Conservation (phyloP, 805 yeast species). For the Naumovozyma baii region DNA sequence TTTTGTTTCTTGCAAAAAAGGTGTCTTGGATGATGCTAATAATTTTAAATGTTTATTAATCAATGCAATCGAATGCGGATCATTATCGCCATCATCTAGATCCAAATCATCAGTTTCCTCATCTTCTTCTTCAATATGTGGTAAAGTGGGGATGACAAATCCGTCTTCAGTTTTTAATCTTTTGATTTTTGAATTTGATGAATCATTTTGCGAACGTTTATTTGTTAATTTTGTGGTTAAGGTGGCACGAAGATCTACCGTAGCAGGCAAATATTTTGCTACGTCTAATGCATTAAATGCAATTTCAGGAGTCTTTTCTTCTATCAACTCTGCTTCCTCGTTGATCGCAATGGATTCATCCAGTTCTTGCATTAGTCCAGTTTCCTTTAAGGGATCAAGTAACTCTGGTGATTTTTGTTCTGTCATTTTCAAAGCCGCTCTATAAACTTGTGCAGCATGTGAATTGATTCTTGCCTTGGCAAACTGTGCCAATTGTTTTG, state of each 20-base stretch:
- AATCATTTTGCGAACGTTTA: constrained; percentile 27
- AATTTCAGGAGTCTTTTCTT: constrained; percentile 28
- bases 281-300: constrained; percentile 39
- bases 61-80: constrained; percentile 26
- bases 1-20: constrained; percentile 51
- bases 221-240: constrained; percentile 31
- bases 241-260: constrained; percentile 38
- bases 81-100: constrained; percentile 25
- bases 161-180: constrained; percentile 37
- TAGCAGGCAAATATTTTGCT: constrained; percentile 32
- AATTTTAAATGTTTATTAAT: constrained; percentile 62
- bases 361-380: constrained; percentile 46
- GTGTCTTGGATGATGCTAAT: constrained; percentile 40
- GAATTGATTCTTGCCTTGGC: constrained; percentile 63
- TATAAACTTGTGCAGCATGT: constrained; percentile 55
- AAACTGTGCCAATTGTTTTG: constrained; percentile 50
- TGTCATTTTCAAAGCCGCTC: constrained; percentile 42
- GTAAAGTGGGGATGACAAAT: constrained; percentile 24
- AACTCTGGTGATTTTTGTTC: constrained; percentile 47
- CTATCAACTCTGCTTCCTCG: constrained; percentile 22
- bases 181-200: constrained; percentile 19
- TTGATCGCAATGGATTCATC: constrained; percentile 27
- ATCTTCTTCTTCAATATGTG: constrained; percentile 18
- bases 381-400: constrained; percentile 33
- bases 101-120: constrained; percentile 21